phyloP scores from a whole-genome alignment of 148 eudicot genomes.

The Heliosperma pusillum region DNA sequence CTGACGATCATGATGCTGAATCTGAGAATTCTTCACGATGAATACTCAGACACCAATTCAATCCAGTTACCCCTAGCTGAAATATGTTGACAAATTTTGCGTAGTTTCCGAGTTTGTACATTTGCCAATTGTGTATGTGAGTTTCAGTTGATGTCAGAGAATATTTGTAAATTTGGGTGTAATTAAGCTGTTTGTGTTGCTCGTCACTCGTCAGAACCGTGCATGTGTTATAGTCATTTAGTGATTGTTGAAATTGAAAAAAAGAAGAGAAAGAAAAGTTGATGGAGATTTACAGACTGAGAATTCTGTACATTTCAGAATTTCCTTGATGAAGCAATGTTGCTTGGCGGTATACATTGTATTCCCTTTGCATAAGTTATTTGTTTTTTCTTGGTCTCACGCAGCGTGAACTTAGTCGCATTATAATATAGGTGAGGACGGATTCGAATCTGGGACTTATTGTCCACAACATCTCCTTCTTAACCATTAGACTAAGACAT shows the following conservation, averaged over 20 bases:
- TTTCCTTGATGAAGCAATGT: no score
- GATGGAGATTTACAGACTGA: no score
- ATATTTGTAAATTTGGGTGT: conserved; percentile 31
- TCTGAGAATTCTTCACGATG: conserved; percentile 45
- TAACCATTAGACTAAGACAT: no score
- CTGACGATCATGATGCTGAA: conserved; percentile 29
- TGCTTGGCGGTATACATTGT: no score
- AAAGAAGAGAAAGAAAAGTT: no score
- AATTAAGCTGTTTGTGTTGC: conserved; percentile 20
- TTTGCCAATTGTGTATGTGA: conserved; percentile 20
- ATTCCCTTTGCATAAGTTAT: no score
- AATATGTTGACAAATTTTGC: conserved; percentile 15
- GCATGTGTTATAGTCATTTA: conserved; percentile 19
- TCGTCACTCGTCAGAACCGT: neutral
- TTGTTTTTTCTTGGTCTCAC: no score
- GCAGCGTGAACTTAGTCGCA: no score
- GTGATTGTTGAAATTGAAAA: conserved; percentile 7
- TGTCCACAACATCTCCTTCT: no score
- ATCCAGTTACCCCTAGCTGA: conserved; percentile 14
- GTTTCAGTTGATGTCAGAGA: conserved; percentile 19
- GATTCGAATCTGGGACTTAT: no score
- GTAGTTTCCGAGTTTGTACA: conserved; percentile 17
- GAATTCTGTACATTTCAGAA: no score
- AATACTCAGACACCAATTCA: conserved; percentile 1
- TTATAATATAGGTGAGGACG: no score